These are phyloP conservation scores for Cyamopsis tetragonoloba DNA, from an alignment of 306 rosid genomes.

Conservation along the genomic window DNA sequence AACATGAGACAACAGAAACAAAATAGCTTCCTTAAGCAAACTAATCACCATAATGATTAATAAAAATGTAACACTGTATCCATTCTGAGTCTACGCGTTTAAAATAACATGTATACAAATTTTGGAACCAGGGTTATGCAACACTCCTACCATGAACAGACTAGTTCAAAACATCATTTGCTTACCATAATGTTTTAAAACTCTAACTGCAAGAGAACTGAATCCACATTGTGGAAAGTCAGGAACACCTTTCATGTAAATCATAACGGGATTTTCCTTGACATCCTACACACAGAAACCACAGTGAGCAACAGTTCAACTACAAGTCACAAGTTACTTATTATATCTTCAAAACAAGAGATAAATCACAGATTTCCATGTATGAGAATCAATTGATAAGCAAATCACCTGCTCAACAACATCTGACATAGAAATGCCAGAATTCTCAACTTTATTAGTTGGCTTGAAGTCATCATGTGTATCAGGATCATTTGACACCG, in stretches of 20 bases:
- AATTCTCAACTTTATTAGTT: slow-evolving; percentile 48
- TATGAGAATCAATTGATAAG: slow-evolving; percentile 1
- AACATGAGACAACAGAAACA: neutral
- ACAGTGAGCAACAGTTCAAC: neutral
- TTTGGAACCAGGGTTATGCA: neutral
- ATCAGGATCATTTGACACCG: slow-evolving; percentile 59
- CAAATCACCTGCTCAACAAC: slow-evolving; percentile 68
- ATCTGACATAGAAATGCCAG: slow-evolving; percentile 51
- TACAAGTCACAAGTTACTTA: neutral
- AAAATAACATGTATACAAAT: neutral
- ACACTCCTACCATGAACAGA: slow-evolving; percentile 13
- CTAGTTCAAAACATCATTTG: slow-evolving; percentile 19
- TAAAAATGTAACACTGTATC: slow-evolving; percentile 9
- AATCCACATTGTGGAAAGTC: slow-evolving; percentile 77
- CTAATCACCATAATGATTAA: neutral
- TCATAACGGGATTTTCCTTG: slow-evolving; percentile 72
- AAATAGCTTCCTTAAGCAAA: neutral
- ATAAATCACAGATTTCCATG: neutral
- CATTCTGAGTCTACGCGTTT: neutral
- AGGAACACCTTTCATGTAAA: slow-evolving; percentile 86
- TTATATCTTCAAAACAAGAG: neutral
- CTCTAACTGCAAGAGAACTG: slow-evolving; percentile 79
- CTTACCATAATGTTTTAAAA: slow-evolving; percentile 57
- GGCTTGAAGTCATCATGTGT: slow-evolving; percentile 93
- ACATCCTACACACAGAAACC: slow-evolving; percentile 52